Evolutionary conservation across 768 basidiomycete species (phyloP), one percentile per base, ranked within the genome.

Genomic region (Termitomyces heimii): DNA sequence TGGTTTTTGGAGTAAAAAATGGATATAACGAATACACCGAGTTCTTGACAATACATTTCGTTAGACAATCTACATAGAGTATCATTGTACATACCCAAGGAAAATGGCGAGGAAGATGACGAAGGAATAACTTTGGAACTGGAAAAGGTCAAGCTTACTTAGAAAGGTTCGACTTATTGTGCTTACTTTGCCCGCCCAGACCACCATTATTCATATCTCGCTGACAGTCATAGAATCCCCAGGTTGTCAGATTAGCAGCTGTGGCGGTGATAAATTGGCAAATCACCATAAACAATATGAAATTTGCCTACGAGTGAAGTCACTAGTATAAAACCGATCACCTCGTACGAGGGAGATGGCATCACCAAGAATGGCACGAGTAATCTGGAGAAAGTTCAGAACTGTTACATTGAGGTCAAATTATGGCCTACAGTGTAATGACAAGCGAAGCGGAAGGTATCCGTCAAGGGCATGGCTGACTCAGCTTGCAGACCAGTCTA

Each of bases 321-420:
- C 76, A 13, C 70, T 77, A 3, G 82, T 83, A 60, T 72, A 77
- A 66, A 78, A 82, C 45, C 81, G 66, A 63, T 84, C 81, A 1
- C 82, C 81, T 52, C 81, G 75, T 55, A 80, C 73, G 42, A 84
- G 70, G 14, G 77, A 73, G 42, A 82, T 77, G 13, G 82, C 82
- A 58, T 84, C 82, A 6, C 75, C 77, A 5, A 84, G 73, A 32
- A 83, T 75, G 6, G 76, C 79, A 22, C 80, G 68, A 37, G 78
- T 76, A 55, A 75, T 77, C 75, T 77, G 18, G 32, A 39, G 2
- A 35, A 26, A 40, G 18, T 16, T 44, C 26, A 20, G 42, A 18
- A 29, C 10, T 24, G 14, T 14, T 24, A 4, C 12, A 16, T 16
- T 29, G 18, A 35, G 31, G 1, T 7, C 32, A 18, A 26, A 5